Evolutionary conservation across 2,329 filamentous ascomycete species (phyloP).

Genomic region (Neurospora sp.): DNA sequence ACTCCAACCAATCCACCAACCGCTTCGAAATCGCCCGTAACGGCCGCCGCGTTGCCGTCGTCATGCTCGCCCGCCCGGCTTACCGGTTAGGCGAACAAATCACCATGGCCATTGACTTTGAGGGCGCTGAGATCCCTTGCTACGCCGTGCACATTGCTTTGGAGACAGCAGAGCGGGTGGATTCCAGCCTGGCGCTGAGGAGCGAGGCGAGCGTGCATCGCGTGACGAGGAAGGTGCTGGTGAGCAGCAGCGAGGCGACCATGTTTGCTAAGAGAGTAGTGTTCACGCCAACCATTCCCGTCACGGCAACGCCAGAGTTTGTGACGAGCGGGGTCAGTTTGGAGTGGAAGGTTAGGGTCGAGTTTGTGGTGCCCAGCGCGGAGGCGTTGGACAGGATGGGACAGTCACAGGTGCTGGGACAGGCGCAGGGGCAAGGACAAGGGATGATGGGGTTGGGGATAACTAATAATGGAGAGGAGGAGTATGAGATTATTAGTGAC

Average conservation of each 20-base stretch:
- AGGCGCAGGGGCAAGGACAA: slow-evolving; percentile 18
- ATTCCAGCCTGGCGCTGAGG: slow-evolving; percentile 69
- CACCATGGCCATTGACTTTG: slow-evolving; percentile 76
- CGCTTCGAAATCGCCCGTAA: slow-evolving; percentile 91
- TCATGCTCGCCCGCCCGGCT: slow-evolving; percentile 79
- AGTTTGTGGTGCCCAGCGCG: slow-evolving; percentile 71
- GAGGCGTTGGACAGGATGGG: slow-evolving; percentile 23
- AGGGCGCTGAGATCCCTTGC: slow-evolving; percentile 65
- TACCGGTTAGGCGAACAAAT: slow-evolving; percentile 86
- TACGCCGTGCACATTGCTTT: slow-evolving; percentile 78
- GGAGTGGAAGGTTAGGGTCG: slow-evolving; percentile 81
- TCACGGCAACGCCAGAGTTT: slow-evolving; percentile 79
- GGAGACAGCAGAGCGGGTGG: slow-evolving; percentile 79
- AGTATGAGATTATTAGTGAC: slow-evolving; percentile 4
- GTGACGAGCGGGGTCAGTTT: slow-evolving; percentile 80
- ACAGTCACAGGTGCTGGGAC: slow-evolving; percentile 12
- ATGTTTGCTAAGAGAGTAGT: slow-evolving; percentile 70
- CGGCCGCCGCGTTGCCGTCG: slow-evolving; percentile 81
- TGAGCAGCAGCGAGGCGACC: slow-evolving; percentile 69
- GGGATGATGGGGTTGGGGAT: slow-evolving; percentile 24
- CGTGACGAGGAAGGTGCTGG: slow-evolving; percentile 75
- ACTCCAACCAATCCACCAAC: slow-evolving; percentile 73
- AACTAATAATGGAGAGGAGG: slow-evolving; percentile 18
- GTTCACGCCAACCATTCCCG: slow-evolving; percentile 76
- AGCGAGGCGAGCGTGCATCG: slow-evolving; percentile 79